Base-by-base conservation (phyloP, 1,139 yeast species). In the Geotrichum macrosporum region DNA sequence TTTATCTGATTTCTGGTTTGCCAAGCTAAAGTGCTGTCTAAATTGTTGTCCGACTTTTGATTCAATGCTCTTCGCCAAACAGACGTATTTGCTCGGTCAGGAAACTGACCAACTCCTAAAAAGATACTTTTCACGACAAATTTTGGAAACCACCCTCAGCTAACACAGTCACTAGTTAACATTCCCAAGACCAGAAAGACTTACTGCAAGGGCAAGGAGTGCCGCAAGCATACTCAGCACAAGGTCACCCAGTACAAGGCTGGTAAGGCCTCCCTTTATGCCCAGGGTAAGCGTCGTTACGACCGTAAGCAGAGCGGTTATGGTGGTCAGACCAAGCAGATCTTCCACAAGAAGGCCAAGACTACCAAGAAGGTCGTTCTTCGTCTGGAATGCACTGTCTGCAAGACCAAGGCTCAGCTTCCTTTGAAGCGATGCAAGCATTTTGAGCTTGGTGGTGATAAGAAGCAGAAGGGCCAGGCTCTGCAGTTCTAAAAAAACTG, bases 291-390 rank as follows among this genome's bases (percentile, higher is more conserved):
- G 89, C 87, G 98, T 82, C 89, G 98, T 81, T 92, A 92, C 80
- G 98, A 92, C 94, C 95, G 98, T 78, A 92, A 92, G 80, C 98
- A 92, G 81, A 75, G 86, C 71, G 98, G 98, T 87, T 92, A 81
- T 78, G 98, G 98, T 86, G 98, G 98, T 86, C 98, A 92, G 81
- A 92, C 98, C 78, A 92, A 88, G 82, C 98, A 85, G 73, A 85
- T 92, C 78, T 92, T 92, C 96, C 97, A 87, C 86, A 92, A 89
- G 85, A 92, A 92, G 77, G 98, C 98, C 68, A 92, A 92, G 88
- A 92, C 97, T 66, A 92, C 98, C 81, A 92, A 92, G 88, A 92
- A 92, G 84, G 96, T 92, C 74, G 98, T 92, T 63, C 84, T 92
- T 73, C 92, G 96, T 81, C 84, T 92, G 73, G 98, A 92, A 81